phyloP scores from a whole-genome alignment of 2,329 filamentous ascomycete species.

The Nigrospora osmanthi region DNA sequence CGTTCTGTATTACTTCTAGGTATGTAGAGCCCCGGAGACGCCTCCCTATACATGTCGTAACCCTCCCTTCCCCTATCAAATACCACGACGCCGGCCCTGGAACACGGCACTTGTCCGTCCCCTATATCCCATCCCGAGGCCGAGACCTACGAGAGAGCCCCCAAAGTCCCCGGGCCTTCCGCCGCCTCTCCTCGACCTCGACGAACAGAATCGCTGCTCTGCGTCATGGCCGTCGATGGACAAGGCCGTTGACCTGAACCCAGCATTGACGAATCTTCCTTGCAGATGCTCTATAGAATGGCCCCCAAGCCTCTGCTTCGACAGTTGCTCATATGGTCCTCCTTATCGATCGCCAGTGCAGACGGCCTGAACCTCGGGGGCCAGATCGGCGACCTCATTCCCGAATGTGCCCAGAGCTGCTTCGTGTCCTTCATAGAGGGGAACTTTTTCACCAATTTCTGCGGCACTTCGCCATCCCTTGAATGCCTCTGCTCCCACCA shows the following conservation, averaged over 20 bases:
- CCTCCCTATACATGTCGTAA: slow-evolving; percentile 12
- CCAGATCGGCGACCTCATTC: slow-evolving; percentile 16
- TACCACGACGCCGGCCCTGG: slow-evolving; percentile 9
- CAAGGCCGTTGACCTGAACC: slow-evolving; percentile 6
- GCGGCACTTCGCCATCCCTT: slow-evolving; percentile 42
- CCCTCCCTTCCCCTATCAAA: slow-evolving; percentile 1
- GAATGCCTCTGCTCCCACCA: slow-evolving; percentile 55
- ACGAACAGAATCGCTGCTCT: too few species aligned
- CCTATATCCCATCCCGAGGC: neutral
- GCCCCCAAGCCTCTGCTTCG: slow-evolving; percentile 16
- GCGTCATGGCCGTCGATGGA: slow-evolving; percentile 6
- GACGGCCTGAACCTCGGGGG: slow-evolving; percentile 13
- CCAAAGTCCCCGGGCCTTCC: too few species aligned
- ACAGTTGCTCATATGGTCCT: slow-evolving; percentile 18
- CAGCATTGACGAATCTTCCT: slow-evolving; percentile 13
- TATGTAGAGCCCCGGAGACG: slow-evolving; percentile 12
- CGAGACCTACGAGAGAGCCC: too few species aligned
- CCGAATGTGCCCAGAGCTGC: slow-evolving; percentile 34
- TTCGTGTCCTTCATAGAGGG: slow-evolving; percentile 53
- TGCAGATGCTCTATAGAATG: slow-evolving; percentile 22
- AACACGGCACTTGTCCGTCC: slow-evolving; percentile 7
- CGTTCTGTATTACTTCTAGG: slow-evolving; percentile 20
- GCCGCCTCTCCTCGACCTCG: too few species aligned
- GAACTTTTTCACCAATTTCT: slow-evolving; percentile 45
- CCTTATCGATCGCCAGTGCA: slow-evolving; percentile 12